Conservation (phyloP, 2,329 filamentous ascomycete species). For the Paracoccidioides lutzii region DNA sequence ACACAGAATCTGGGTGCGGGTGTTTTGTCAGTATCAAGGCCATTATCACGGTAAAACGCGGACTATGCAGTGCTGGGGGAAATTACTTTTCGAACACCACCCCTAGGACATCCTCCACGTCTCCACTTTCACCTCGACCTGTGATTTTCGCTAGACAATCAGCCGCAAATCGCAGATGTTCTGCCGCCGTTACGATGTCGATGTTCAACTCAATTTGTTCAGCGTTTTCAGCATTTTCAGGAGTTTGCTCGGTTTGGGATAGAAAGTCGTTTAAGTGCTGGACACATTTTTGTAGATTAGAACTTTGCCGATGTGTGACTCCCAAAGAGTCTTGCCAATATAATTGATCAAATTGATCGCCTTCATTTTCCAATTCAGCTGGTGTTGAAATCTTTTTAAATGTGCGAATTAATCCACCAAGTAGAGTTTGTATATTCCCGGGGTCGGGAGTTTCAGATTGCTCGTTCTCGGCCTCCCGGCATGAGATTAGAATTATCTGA, state of each 20-base stretch:
- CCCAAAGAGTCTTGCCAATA: conserved; percentile 75
- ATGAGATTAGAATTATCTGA: conserved; percentile 56
- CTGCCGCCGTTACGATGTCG: conserved; percentile 82
- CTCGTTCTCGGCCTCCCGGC: conserved; percentile 42
- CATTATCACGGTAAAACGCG: conserved; percentile 5
- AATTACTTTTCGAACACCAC: conserved; percentile 95
- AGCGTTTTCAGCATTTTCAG: conserved; percentile 9
- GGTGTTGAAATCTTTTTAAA: conserved; percentile 44
- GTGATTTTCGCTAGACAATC: conserved; percentile 75
- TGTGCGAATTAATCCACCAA: conserved; percentile 50
- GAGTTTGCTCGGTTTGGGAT: conserved; percentile 35
- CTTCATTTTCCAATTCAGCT: conserved; percentile 21
- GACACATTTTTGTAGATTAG: conserved; percentile 64
- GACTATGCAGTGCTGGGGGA: conserved; percentile 1
- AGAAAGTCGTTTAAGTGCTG: conserved; percentile 62
- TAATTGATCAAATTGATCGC: conserved; percentile 41
- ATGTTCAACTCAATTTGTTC: conserved; percentile 26
- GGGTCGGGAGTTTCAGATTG: conserved; percentile 31
- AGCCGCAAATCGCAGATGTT: conserved; percentile 71
- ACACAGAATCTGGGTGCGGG: conserved; percentile 40
- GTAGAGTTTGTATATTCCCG: conserved; percentile 56
- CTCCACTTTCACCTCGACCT: conserved; percentile 68
- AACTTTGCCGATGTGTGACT: conserved; percentile 77
- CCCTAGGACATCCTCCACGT: conserved; percentile 89
- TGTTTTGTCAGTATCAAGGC: conserved; percentile 6